Base-by-base conservation (phyloP, 192 early-diverging fungal genomes). In the Rhizophagus clarus region DNA sequence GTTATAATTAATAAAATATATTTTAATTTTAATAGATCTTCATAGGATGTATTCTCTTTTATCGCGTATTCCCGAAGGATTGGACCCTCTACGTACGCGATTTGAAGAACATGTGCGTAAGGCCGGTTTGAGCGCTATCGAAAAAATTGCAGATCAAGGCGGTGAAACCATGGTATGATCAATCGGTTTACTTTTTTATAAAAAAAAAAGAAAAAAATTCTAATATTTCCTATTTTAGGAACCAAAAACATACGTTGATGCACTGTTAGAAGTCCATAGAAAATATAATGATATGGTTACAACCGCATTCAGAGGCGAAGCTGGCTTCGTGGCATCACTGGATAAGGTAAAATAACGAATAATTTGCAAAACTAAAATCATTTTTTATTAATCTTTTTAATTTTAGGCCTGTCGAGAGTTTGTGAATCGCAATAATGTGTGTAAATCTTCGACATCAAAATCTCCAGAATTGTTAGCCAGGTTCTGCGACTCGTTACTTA, bases 401-500 rank as follows among this genome's bases (percentile, higher is more conserved):
- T 51, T 28, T 12, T 49, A 78, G 76, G 76, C 96, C 4, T 98
- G 96, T 87, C 89, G 93, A 71, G 94, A 95, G 81, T 97, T 97
- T 83, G 92, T 99, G 37, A 99, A 99, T 85, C 87, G 91, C 22
- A 98, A 97, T 86, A 88, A 87, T 32, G 90, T 97, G 29, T 97
- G 96, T 85, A 90, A 89, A 72, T 72, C 88, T 3, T 83, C 86
- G 83, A 88, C 83, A 69, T 92, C 77, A 71, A 94, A 94, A 82
- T 94, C 94, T 24, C 94, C 98, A 3, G 95, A 97, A 84, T 86
- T 96, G 70, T 83, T 99, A 70, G 97, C 98, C 0, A 92, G 92
- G 67, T 97, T 94, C 85, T 95, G 94, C 79, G 98, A 99, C 86
- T 85, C 91, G 51, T 81, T 99, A 79, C 86, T 99, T 31, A 89